phyloP scores from a whole-genome alignment of 2,329 filamentous ascomycete genomes.

The Alternaria novae-zelandiae region DNA sequence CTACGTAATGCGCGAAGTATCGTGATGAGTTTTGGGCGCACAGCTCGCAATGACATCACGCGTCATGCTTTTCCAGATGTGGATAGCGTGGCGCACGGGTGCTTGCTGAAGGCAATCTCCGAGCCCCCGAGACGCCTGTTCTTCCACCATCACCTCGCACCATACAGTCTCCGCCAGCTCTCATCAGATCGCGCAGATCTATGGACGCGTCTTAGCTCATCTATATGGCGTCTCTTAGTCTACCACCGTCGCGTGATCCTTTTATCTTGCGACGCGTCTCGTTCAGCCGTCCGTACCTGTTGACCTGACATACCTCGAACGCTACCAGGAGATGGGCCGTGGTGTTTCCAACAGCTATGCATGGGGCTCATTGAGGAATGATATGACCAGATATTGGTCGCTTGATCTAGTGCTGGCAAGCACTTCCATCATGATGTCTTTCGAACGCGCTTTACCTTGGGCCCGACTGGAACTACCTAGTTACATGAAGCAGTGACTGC shows the following conservation, averaged over 20 bases:
- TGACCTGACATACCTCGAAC: neutral
- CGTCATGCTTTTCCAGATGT: neutral
- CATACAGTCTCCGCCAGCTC: neutral
- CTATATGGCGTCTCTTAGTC: rapidly evolving
- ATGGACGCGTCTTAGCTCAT: rapidly evolving
- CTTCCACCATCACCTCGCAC: neutral
- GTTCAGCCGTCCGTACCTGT: neutral
- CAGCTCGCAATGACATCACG: neutral
- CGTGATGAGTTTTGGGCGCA: neutral
- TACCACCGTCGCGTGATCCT: neutral
- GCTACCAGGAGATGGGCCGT: neutral
- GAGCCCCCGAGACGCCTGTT: neutral
- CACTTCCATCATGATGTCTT: neutral
- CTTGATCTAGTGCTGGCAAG: neutral
- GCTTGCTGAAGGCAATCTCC: neutral
- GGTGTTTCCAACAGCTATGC: neutral
- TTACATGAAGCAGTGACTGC: neutral
- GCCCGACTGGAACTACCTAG: neutral
- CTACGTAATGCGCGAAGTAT: neutral
- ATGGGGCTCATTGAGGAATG: neutral
- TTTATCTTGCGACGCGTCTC: neutral
- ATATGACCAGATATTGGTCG: neutral
- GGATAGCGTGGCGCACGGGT: neutral
- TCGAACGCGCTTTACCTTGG: neutral
- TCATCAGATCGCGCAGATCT: rapidly evolving